Base-by-base conservation (phyloP, 768 basidiomycete species). In the Xerocomellus amylosporus region DNA sequence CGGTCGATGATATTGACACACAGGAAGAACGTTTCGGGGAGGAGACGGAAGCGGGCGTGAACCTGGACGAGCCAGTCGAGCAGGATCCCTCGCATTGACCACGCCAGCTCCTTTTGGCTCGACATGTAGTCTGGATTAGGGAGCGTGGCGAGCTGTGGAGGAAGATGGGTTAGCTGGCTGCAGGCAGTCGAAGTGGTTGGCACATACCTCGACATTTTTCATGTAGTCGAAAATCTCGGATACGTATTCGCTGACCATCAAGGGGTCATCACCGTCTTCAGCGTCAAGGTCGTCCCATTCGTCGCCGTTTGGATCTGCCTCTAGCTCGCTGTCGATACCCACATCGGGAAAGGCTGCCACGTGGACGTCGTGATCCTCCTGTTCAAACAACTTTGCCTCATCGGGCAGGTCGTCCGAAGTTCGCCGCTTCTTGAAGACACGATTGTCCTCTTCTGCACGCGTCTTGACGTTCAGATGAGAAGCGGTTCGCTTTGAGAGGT, bases 171-270 rank as follows among this genome's bases (percentile, higher is more conserved):
- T 36, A 61, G 56, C 7, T 26, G 17, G 24, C 8, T 28, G 34
- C 4, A 6, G 6, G n/a, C 0, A 6, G 14, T 22, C 4, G 15
- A 22, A 3, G 17, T 36, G 22, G 26, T 20, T 38, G 46, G 30
- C 13, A 36, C 77, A 44, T 66, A 94, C 94, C 83, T 98, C 93
- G 55, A 86, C 77, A 56, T 82, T 74, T 68, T 87, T 90, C 74
- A 98, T 80, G 74, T 99, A 98, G 53, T 88, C 76, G 75, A 94
- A 95, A 57, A 98, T 94, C 54, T 98, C 97, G 24, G 77, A 77
- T 47, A 97, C 95, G 66, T 99, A 99, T 72, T 98, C 93, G 74
- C 87, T 88, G 60, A 97, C 95, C 95, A 98, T 98, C 56, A 92
- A 78, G 14, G 96, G 97, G 66, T 99, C 96, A 46, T 94, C 93